Base-by-base conservation (phyloP, 345 rosid species). In the Ricinus communis region DNA sequence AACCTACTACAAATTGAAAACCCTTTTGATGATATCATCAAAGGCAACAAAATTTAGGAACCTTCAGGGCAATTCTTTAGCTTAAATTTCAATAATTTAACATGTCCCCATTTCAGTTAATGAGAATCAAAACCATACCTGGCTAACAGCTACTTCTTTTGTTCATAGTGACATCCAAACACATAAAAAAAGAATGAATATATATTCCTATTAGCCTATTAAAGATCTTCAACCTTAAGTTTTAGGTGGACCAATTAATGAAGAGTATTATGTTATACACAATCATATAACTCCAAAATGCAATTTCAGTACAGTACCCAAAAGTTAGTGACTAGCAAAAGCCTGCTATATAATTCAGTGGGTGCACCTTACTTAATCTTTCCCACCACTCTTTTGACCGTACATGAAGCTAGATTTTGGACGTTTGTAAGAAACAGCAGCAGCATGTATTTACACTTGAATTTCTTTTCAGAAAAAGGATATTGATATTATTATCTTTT, bases 51-150 rank as follows among this genome's bases (percentile, higher is more conserved):
- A 30, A 0, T 25, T 22, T 18, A 28, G 69, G 69, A 65, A 65
- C 27, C 27, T 65, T 65, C 69, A 49, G 30, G 69, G 57, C 21
- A 65, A 51, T 49, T 47, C 36, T 31, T 46, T 27, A 36, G 15
- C 14, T 36, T 18, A 33, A 43, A 33, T 60, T 60, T 60, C 24
- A 60, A 36, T 36, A 36, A 60, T 60, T 18, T 15, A 15, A 9
- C 22, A 56, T 13, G 33, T 3, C n/a, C 24, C 25, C 55, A 51
- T n/a, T n/a, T n/a, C 8, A n/a, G 1, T 53, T 22, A 53, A 53
- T 11, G 8, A 53, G 15, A 22, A n/a, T n/a, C 57, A 30, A 16
- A 7, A 60, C 16, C 45, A 33, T 60, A 10, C 5, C 40, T 30
- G 15, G 18, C 62, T 31, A 36, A 6, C 15, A 3, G 11, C 2